A percentile compares a stretch with the other conserved stretches of the same genome.
Evolutionary conservation across 495 filamentous ascomycete genomes (phyloP).

Genomic region (Aspergillus ostianus): DNA sequence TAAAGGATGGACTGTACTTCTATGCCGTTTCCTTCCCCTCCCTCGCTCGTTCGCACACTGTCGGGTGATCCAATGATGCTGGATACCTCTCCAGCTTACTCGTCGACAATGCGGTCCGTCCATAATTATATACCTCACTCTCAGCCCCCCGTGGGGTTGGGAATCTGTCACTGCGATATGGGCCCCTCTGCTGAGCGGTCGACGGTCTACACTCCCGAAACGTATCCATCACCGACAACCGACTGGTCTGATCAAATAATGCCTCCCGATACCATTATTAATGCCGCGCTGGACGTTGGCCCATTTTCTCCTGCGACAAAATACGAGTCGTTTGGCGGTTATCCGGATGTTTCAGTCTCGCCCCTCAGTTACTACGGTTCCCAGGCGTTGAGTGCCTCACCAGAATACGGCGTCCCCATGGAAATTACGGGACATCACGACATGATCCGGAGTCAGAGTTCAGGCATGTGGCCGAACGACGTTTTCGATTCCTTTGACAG

Average conservation of each 20-base stretch:
- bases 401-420: slow-evolving; percentile 24
- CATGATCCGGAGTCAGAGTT: slow-evolving; percentile 11
- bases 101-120: slow-evolving; percentile 20
- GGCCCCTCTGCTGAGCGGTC: slow-evolving; percentile 17
- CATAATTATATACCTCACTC: slow-evolving; percentile 17
- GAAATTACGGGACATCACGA: slow-evolving; percentile 16
- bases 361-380: slow-evolving; percentile 28
- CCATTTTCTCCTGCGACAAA: slow-evolving; percentile 18
- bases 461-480: slow-evolving; percentile 25
- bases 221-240: slow-evolving; percentile 15
- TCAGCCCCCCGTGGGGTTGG: slow-evolving; percentile 26
- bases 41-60: slow-evolving; percentile 8
- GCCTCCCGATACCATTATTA: slow-evolving; percentile 16
- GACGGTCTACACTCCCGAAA: slow-evolving; percentile 13
- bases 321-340: slow-evolving; percentile 22
- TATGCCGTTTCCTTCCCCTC: slow-evolving; percentile 12
- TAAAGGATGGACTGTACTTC: slow-evolving; percentile 18
- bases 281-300: slow-evolving; percentile 19
- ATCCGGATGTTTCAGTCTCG: slow-evolving; percentile 20
- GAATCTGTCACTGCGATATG: slow-evolving; percentile 31
- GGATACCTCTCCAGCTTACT: slow-evolving; percentile 20
- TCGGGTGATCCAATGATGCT: slow-evolving; percentile 12
- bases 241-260: slow-evolving; percentile 22
- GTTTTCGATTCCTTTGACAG: slow-evolving; percentile 17
- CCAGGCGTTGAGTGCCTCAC: slow-evolving; percentile 25